Evolutionary conservation across 257 asterid genomes (phyloP).

Genomic region (Solanum habrochaites): DNA sequence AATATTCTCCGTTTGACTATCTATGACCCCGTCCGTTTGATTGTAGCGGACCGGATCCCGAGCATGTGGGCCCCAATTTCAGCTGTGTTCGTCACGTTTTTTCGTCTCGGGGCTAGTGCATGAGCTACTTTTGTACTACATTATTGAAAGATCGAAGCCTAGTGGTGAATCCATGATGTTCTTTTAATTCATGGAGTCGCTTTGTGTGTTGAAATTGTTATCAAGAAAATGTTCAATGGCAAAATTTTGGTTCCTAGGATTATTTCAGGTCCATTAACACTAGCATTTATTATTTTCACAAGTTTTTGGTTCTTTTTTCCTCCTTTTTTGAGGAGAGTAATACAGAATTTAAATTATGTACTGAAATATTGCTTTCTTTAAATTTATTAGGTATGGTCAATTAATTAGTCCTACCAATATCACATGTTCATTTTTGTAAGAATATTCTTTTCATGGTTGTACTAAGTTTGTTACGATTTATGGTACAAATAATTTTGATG

Average conservation of each 20-base stretch:
- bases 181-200: constrained; percentile 38
- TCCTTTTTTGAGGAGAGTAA: constrained; percentile 27
- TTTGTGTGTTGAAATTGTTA: constrained; percentile 14
- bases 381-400: constrained; percentile 24
- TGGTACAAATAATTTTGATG: not conserved
- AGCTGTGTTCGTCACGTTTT: constrained; percentile 24
- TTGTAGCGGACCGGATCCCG: not conserved
- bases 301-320: constrained; percentile 51
- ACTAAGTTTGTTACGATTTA: not conserved
- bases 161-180: constrained; percentile 27
- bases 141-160: constrained; percentile 27
- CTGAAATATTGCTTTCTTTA: constrained; percentile 39
- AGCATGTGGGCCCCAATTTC: constrained; percentile 11
- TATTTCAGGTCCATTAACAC: constrained; percentile 21
- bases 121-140: constrained; percentile 36
- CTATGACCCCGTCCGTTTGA: constrained; percentile 12
- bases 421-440: constrained; percentile 27
- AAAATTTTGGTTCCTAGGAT: constrained; percentile 11
- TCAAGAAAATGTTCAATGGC: constrained; percentile 9
- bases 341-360: constrained; percentile 36
- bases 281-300: constrained; percentile 22
- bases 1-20: constrained; percentile 28
- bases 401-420: constrained; percentile 30
- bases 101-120: constrained; percentile 56
- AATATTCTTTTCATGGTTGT: not conserved